Evolutionary conservation across 2,329 filamentous ascomycete genomes (phyloP).

Genomic region (Fusarium sp.): DNA sequence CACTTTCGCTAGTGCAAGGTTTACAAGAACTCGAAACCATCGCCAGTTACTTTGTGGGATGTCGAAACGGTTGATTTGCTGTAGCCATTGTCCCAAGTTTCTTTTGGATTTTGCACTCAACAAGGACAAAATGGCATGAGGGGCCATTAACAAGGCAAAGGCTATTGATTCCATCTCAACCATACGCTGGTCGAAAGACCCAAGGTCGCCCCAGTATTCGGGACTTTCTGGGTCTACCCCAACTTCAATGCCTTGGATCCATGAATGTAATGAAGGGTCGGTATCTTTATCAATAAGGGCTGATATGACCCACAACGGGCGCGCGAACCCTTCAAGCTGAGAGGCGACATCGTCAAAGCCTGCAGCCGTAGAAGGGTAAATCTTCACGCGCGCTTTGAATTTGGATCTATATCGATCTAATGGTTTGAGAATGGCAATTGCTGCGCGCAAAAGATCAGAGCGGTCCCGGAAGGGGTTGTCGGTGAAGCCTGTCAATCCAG

Average conservation of each 20-base stretch:
- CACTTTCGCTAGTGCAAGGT: slow-evolving; percentile 57
- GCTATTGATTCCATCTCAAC: slow-evolving; percentile 65
- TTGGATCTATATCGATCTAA: slow-evolving; percentile 51
- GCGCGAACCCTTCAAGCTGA: slow-evolving; percentile 59
- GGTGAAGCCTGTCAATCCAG: slow-evolving; percentile 54
- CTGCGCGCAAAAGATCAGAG: slow-evolving; percentile 51
- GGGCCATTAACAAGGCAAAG: slow-evolving; percentile 59
- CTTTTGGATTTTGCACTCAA: slow-evolving; percentile 45
- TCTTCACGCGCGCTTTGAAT: slow-evolving; percentile 50
- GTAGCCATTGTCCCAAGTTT: slow-evolving; percentile 57
- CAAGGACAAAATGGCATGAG: slow-evolving; percentile 50
- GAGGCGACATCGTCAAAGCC: slow-evolving; percentile 59
- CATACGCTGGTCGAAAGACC: slow-evolving; percentile 63
- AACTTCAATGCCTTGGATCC: slow-evolving; percentile 48
- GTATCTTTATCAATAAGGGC: slow-evolving; percentile 54
- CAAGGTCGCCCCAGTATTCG: slow-evolving; percentile 62
- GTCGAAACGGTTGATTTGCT: slow-evolving; percentile 55
- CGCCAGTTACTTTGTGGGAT: slow-evolving; percentile 64
- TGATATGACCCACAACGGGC: slow-evolving; percentile 53
- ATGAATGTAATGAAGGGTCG: slow-evolving; percentile 48
- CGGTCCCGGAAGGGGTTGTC: slow-evolving; percentile 54
- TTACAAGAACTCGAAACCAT: slow-evolving; percentile 64
- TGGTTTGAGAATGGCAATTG: slow-evolving; percentile 51
- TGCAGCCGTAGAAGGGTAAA: slow-evolving; percentile 53
- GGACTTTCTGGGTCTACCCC: slow-evolving; percentile 50